Evolutionary conservation across 2,329 filamentous ascomycete species (phyloP).

Genomic region (Diaporthe destruens): DNA sequence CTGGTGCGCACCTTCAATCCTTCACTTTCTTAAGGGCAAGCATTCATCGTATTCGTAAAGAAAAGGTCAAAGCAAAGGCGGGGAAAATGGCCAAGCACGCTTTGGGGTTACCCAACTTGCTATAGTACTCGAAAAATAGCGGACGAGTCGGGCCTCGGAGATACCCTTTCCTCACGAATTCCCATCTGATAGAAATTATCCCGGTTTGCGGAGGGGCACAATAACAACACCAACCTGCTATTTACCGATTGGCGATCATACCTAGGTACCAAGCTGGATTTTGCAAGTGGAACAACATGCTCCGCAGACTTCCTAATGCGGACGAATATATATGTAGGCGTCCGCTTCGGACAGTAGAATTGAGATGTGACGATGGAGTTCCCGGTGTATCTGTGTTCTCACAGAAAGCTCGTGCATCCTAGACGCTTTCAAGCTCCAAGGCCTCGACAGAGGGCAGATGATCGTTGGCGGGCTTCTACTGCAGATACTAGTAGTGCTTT

Average conservation of each 20-base stretch:
- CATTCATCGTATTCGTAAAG: conserved; percentile 15
- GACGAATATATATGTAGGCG: background rate
- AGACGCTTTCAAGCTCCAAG: background rate
- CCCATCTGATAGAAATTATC: conserved; percentile 18
- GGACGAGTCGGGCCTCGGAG: conserved; percentile 1
- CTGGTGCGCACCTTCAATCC: background rate
- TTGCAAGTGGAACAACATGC: background rate
- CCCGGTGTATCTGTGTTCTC: background rate
- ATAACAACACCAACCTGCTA: background rate
- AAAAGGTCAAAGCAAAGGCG: background rate
- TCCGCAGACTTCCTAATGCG: background rate
- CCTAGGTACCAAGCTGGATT: background rate
- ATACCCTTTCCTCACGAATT: background rate
- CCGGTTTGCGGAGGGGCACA: background rate
- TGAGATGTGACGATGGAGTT: background rate
- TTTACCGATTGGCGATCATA: background rate
- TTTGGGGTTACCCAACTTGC: background rate
- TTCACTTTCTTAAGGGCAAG: background rate
- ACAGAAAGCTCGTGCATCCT: background rate
- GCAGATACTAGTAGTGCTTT: background rate
- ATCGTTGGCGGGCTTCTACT: background rate
- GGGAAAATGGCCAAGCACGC: background rate
- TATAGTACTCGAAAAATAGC: background rate
- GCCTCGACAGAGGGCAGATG: background rate
- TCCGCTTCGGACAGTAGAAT: background rate